These are phyloP conservation scores for Yamagishiella unicocca DNA, from an alignment of 139 green algal species.

Conservation along the genomic window DNA sequence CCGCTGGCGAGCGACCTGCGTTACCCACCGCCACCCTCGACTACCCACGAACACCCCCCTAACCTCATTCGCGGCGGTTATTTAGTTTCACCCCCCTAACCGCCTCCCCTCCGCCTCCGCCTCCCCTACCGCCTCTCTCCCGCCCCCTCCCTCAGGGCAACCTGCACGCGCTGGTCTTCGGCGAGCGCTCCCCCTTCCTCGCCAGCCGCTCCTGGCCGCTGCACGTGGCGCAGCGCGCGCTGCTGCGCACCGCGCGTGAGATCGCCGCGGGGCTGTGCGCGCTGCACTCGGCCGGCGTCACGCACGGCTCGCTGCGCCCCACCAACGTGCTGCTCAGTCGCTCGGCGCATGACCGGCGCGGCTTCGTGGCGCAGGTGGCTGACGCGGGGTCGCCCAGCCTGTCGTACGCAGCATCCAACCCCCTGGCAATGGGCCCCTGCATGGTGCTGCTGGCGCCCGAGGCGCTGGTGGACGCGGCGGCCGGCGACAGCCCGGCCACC, in stretches of 20 bases:
- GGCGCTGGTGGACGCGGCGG: background rate
- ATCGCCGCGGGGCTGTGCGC: slow-evolving; percentile 40
- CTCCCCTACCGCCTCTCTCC: background rate
- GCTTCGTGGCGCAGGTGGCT: background rate
- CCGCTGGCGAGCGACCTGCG: too few species aligned
- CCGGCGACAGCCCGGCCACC: background rate
- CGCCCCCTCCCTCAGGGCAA: slow-evolving; percentile 14
- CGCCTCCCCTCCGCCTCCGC: background rate
- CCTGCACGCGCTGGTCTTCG: background rate
- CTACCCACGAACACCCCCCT: too few species aligned
- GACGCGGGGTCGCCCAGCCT: background rate
- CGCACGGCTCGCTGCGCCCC: slow-evolving; percentile 3
- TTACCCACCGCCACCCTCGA: too few species aligned
- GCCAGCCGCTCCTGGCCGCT: background rate
- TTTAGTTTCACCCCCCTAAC: too few species aligned
- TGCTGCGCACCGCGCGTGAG: slow-evolving; percentile 52
- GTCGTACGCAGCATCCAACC: background rate
- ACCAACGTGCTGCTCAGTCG: slow-evolving; percentile 17
- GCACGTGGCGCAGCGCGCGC: slow-evolving; percentile 28
- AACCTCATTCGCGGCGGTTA: too few species aligned
- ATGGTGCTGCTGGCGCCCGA: background rate
- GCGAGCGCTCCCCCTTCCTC: background rate
- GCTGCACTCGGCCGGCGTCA: slow-evolving; percentile 65
- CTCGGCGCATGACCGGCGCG: background rate
- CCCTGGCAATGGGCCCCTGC: background rate